Percentiles rank a stretch among this genome's conserved stretches.
phyloP scores from a whole-genome alignment of 768 basidiomycete species.

The Lentinula lateritia region DNA sequence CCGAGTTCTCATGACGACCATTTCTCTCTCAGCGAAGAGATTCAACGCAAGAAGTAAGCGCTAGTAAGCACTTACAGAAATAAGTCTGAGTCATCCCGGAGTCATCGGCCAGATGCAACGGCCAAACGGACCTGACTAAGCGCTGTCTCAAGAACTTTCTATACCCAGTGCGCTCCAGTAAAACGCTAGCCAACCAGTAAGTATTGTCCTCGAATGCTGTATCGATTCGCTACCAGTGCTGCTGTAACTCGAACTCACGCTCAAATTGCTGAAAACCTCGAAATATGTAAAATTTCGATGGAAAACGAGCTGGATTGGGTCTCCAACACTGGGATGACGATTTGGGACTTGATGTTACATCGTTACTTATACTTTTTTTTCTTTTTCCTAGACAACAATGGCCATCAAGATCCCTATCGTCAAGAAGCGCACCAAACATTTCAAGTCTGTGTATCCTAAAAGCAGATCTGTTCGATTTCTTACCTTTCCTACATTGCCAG shows the following conservation, averaged over 20 bases:
- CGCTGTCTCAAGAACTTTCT: neutral
- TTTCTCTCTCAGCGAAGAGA: no score
- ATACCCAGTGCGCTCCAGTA: neutral
- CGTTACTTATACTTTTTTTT: neutral
- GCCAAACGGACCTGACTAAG: neutral
- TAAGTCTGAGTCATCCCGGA: no score
- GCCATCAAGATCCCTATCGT: conserved; percentile 57
- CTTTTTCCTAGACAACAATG: conserved; percentile 27
- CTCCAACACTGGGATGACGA: conserved; percentile 21
- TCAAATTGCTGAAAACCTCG: no score
- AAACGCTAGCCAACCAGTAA: conserved; percentile 5
- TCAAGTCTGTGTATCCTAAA: conserved; percentile 67
- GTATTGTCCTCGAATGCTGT: neutral
- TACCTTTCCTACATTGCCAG: conserved; percentile 30
- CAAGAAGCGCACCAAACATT: conserved; percentile 93
- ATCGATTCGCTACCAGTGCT: neutral
- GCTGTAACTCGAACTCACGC: neutral
- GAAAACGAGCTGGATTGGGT: conserved; percentile 29
- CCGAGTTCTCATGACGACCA: no score
- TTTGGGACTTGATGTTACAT: conserved; percentile 6
- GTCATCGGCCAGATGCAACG: neutral
- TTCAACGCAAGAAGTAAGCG: no score
- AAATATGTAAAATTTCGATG: neutral
- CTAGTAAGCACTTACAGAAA: no score
- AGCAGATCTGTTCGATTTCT: neutral